Evolutionary conservation across 1,139 yeast species (phyloP).

Genomic region (Scheffersomyces parashehatae): DNA sequence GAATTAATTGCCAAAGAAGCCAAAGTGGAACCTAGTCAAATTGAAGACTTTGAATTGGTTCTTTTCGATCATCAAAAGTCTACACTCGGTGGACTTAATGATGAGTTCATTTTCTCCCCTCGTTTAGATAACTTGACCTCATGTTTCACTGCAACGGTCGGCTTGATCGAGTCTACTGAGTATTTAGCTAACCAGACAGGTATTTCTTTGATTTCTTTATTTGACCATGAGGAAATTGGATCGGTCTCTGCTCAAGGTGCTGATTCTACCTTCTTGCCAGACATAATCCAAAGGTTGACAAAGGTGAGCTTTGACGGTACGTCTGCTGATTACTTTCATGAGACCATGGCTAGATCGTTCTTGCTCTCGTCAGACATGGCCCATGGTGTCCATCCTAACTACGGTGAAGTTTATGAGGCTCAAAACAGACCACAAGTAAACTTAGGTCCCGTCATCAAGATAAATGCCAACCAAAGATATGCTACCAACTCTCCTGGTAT

Average conservation of each 20-base stretch:
- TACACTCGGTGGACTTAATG: conserved; percentile 80
- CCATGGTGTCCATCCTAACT: conserved; percentile 96
- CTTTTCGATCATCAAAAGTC: conserved; percentile 84
- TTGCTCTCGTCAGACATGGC: conserved; percentile 94
- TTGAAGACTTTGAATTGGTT: conserved; percentile 90
- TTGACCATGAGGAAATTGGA: conserved; percentile 96
- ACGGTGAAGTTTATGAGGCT: conserved; percentile 70
- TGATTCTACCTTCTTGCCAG: conserved; percentile 84
- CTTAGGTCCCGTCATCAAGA: conserved; percentile 87
- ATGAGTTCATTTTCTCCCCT: conserved; percentile 92
- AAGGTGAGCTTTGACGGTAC: conserved; percentile 29
- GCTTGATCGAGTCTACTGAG: conserved; percentile 57
- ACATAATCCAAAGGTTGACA: conserved; percentile 68
- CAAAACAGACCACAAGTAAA: conserved; percentile 80
- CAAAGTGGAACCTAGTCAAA: conserved; percentile 46
- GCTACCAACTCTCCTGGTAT: conserved; percentile 93
- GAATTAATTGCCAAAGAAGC: conserved; percentile 69
- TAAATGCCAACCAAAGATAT: conserved; percentile 94
- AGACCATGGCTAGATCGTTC: conserved; percentile 79
- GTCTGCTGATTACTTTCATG: conserved; percentile 41
- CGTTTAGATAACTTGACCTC: conserved; percentile 89
- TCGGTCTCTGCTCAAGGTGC: conserved; percentile 96
- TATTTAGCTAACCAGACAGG: conserved; percentile 48
- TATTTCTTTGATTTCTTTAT: conserved; percentile 72
- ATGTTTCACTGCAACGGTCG: conserved; percentile 77